Evolutionary conservation across 768 basidiomycete species (phyloP), one percentile per base, ranked within the genome.

Genomic region (Psilocybe cubensis): DNA sequence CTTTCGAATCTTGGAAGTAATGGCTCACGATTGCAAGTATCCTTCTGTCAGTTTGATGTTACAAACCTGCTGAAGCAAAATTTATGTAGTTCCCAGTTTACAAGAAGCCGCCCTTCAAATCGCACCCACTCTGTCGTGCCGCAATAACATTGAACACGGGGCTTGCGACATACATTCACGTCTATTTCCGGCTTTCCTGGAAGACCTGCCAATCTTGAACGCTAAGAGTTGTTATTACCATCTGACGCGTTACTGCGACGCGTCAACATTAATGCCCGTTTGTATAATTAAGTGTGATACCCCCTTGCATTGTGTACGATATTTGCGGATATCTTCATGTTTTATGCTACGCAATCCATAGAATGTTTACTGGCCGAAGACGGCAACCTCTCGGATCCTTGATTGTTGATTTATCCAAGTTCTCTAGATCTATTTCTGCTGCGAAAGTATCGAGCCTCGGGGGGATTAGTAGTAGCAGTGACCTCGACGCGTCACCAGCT

Each of bases 1-100:
- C 75, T 88, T 72, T 93, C 91, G 3, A 91, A 92, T 68, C 84
- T 87, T 55, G 83, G 83, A 17, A 82, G 81, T 14, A 80, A 79
- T 38, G 81, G 85, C 3, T 91, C 91, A 10, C 83, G 85, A 56
- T 68, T 91, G 91, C 93, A 65, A 76, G 91, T 83, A 14, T 23
- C 24, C 4, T 40, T 51, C 21, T 33, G 31, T 14, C 20, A 4
- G 21, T 24, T 18, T 31, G 25, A 12, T 24, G 8, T 40, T 24
- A 6, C 4, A 14, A 8, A 21, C 24, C 38, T 23, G 41, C 43
- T 51, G 33, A 35, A n/a, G 31, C 25, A 8, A 31, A 11, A 43
- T 59, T 25, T 40, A 59, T 28, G 43, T 24, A 78, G 78, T 52
- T 76, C 77, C 46, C 72, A 73, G 33, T 74, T 76, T 61, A 63